Base-by-base conservation (phyloP, 495 filamentous ascomycete species). In the Aspergillus funiculosus region DNA sequence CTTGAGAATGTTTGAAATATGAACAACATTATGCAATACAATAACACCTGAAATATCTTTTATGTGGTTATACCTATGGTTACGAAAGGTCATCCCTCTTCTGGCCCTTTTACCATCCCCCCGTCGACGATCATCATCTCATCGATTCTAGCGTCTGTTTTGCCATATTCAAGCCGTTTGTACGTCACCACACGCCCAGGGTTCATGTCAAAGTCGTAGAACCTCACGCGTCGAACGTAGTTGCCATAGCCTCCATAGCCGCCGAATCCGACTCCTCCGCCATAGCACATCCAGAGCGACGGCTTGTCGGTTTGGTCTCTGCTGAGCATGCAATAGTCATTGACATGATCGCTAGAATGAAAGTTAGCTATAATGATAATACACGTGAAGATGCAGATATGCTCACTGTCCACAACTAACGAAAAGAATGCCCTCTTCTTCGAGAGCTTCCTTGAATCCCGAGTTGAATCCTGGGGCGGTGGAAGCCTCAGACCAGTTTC, bases 221-320 rank as follows among this genome's bases (percentile, higher is more conserved):
- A 74, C 26, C 92, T 76, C 24, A 95, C 76, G 43, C 87, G 79
- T 19, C 92, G 82, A 51, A 88, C 79, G 61, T 86, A 97, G 8
- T 82, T 86, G 19, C 78, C 80, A 48, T 92, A 96, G 6, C 89
- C 89, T 22, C 85, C 94, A 61, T 98, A 98, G 1, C 92, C 92
- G 29, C 94, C 92, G 58, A 96, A 89, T 0, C 92, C 92, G 25
- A 74, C 71, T 11, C 82, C 92, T 32, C 94, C 92, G 4, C 79
- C 92, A 66, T 97, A 95, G 67, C 92, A 98, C 89, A 98, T 95
- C 92, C 92, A 98, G n/a, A 96, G 71, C 11, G 81, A 81, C 1
- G 82, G 81, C 43, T 81, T 80, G 0, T 64, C 48, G 19, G 62
- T 58, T 18, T 48, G 31, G 32, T 68, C 66, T 32, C 71, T 47